Evolutionary conservation across 306 rosid species (phyloP), one percentile per base, ranked within the genome.

Genomic region (Cyamopsis tetragonoloba): DNA sequence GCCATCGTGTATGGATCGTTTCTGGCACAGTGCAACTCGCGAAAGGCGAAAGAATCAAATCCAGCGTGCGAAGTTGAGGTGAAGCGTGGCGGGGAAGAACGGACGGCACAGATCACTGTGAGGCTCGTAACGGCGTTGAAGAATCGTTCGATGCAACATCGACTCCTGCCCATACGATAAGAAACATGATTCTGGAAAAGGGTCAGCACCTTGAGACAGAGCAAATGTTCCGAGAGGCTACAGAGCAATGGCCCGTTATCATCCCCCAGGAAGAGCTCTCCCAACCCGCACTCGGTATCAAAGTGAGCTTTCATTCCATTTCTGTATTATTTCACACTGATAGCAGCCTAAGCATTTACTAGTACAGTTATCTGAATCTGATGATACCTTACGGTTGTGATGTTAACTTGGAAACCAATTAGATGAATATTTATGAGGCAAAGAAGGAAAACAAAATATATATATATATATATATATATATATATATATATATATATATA

Each of bases 1-100:
- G 14, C 90, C 98, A 0, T 89, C 96, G 7, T 93, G 97, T 72
- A 80, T 93, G 90, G 98, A 93, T n/a, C n/a, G 75, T 93, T 93
- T 73, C 54, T 93, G 62, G 97, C 97, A 0, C 97, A 93, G 77
- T 93, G 99, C 85, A 90, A 93, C 26, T 93, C 97, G 0, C 80
- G 85, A 34, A 86, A 90, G 77, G 97, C 98, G 8, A 88, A 84
- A 66, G 98, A 93, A 38, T 89, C 96, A 0, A 89, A 89, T 60
- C 97, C 98, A 4, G 77, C 87, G 4, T 89, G 97, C 23, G 88
- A 88, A 54, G 79, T 93, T 11, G 79, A 74, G 20, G 96, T 93
- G 30, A 93, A 90, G 83, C 99, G 99, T 56, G 81, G 87, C 6
- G 86, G 85, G 48, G 95, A 85, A 31, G 92, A 86, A 17, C 83